phyloP scores from a whole-genome alignment of 2,329 filamentous ascomycete genomes.

The Diaporthe citrichinensis region DNA sequence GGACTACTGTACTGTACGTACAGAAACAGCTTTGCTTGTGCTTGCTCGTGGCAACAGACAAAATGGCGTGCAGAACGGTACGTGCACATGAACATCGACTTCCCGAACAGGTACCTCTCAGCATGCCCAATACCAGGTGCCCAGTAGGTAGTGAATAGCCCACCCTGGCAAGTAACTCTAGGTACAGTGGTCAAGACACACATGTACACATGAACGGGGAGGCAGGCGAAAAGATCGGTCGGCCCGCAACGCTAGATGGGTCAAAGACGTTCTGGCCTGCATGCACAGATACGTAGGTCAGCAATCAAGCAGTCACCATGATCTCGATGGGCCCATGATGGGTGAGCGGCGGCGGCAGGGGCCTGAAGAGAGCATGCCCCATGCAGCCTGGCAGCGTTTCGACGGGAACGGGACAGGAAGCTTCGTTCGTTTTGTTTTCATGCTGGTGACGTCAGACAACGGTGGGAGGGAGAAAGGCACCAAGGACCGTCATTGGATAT shows the following conservation, averaged over 20 bases:
- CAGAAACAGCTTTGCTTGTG: not conserved
- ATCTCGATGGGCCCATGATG: conserved; percentile 24
- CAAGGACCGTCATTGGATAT: conserved; percentile 14
- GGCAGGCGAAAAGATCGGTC: not conserved
- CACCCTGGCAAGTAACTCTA: not conserved
- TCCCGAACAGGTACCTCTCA: not conserved
- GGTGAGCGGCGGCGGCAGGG: not conserved
- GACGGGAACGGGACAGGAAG: not conserved
- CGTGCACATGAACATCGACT: not conserved
- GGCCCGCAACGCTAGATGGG: not conserved
- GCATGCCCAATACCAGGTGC: not conserved
- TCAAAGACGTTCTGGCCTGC: not conserved
- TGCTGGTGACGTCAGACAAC: conserved; percentile 17
- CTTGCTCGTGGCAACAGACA: not conserved
- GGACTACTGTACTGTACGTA: not conserved
- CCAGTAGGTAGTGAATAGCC: not conserved
- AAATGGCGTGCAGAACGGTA: not conserved
- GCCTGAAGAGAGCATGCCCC: not conserved
- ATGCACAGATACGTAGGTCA: not conserved
- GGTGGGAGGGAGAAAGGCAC: not conserved
- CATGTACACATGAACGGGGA: not conserved
- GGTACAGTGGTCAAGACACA: not conserved
- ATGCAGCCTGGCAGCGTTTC: not conserved
- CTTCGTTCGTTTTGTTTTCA: conserved; percentile 5
- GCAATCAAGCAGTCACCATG: not conserved